Evolutionary conservation across 2,329 filamentous ascomycete species (phyloP).

Genomic region (Trichoderma harzianum): DNA sequence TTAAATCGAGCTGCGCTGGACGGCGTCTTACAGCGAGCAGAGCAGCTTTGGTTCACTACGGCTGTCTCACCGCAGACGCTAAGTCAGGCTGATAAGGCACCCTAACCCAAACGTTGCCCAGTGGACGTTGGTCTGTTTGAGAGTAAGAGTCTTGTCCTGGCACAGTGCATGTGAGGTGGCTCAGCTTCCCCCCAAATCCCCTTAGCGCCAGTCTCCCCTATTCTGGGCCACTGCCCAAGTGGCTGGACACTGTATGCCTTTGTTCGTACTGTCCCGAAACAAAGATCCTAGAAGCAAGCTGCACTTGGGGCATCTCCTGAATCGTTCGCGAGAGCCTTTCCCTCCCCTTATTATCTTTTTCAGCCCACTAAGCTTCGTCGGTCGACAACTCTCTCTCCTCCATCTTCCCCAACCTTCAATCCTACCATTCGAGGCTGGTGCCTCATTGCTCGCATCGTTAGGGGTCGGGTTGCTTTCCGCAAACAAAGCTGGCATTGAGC

Average conservation of each 20-base stretch:
- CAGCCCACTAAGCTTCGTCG: slow-evolving; percentile 24
- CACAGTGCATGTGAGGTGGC: slow-evolving; percentile 16
- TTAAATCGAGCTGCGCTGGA: background rate
- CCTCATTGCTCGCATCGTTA: slow-evolving; percentile 29
- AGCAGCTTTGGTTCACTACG: background rate
- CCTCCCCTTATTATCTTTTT: slow-evolving; percentile 25
- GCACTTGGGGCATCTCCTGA: slow-evolving; percentile 18
- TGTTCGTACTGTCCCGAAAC: slow-evolving; percentile 19
- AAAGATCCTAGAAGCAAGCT: slow-evolving; percentile 18
- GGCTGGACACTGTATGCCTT: slow-evolving; percentile 10
- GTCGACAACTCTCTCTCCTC: slow-evolving; percentile 21
- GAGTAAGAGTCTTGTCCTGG: background rate
- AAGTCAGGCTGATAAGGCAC: slow-evolving; percentile 2
- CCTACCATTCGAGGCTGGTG: slow-evolving; percentile 32
- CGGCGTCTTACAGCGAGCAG: background rate
- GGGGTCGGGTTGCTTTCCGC: slow-evolving; percentile 21
- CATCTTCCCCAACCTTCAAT: slow-evolving; percentile 28
- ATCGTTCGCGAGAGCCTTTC: slow-evolving; percentile 21
- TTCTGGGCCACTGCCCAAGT: slow-evolving; percentile 18
- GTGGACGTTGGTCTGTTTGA: slow-evolving; percentile 1
- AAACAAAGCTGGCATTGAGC: slow-evolving; percentile 17
- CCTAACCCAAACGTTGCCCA: slow-evolving; percentile 14
- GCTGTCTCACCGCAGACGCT: slow-evolving; percentile 17
- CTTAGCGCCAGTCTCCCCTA: slow-evolving; percentile 19
- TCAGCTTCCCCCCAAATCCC: slow-evolving; percentile 16